Evolutionary conservation across 2,329 filamentous ascomycete genomes (phyloP).

Genomic region (Neoarthrinium moseri): DNA sequence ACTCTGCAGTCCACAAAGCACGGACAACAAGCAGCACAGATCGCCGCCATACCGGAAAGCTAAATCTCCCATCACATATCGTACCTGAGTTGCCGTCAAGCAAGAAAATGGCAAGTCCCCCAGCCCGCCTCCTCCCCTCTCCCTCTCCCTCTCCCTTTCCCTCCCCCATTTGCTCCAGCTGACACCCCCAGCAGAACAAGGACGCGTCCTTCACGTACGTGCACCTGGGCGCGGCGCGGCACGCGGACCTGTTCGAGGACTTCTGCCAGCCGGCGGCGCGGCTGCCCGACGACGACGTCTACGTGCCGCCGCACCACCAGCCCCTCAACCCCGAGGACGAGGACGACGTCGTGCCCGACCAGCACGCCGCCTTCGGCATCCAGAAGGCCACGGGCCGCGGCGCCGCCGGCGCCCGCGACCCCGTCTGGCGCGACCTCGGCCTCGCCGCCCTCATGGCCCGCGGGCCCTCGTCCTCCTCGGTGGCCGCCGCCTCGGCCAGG

Average conservation of each 20-base stretch:
- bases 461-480: conserved; percentile 50
- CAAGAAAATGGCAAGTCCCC: too few relatives aligned
- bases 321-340: conserved; percentile 86
- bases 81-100: too few relatives aligned
- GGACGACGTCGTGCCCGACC: conserved; percentile 84
- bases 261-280: conserved; percentile 62
- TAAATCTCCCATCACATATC: too few relatives aligned
- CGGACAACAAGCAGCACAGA: too few relatives aligned
- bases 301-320: conserved; percentile 76
- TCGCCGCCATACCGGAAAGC: too few relatives aligned
- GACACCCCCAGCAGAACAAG: conserved; percentile 54
- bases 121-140: too few relatives aligned
- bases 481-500: conserved; percentile 3
- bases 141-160: not conserved
- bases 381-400: conserved; percentile 77
- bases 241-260: conserved; percentile 78
- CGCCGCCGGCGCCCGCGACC: conserved; percentile 68
- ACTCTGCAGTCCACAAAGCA: too few relatives aligned
- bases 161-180: not conserved
- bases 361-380: conserved; percentile 86
- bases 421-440: conserved; percentile 77
- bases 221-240: conserved; percentile 69
- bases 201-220: conserved; percentile 74
- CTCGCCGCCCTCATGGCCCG: conserved; percentile 68
- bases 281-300: conserved; percentile 75